Percentiles rank a stretch among this genome's conserved stretches.
Conservation (phyloP, 2,329 filamentous ascomycete species). For the Aaosphaeria pasadenensis region DNA sequence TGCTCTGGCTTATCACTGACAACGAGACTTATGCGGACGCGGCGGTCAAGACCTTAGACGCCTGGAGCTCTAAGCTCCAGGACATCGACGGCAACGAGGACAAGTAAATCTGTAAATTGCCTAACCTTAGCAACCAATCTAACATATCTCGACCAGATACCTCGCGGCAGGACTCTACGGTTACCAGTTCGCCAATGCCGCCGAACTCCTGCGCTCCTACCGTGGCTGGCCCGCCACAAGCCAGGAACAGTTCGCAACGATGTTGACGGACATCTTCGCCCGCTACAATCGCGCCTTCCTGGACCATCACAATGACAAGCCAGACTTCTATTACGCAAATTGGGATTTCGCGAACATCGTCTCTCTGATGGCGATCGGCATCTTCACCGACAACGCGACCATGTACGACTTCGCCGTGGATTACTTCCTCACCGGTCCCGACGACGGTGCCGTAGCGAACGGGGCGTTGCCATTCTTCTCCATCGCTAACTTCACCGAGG, state of each 20-base stretch:
- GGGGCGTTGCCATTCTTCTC: constrained; percentile 5
- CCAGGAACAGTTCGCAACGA: constrained; percentile 10
- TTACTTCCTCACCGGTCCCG: constrained; percentile 41
- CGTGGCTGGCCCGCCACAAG: constrained; percentile 21
- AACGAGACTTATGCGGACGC: background rate
- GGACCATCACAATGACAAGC: constrained; percentile 32
- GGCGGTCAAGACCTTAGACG: background rate
- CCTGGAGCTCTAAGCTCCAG: background rate
- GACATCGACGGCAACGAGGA: background rate
- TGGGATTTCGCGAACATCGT: constrained; percentile 48
- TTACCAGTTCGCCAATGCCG: constrained; percentile 48
- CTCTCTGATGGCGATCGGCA: constrained; percentile 41
- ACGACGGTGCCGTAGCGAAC: constrained; percentile 13
- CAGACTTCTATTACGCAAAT: constrained; percentile 42
- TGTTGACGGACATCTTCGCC: constrained; percentile 40
- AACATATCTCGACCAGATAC: too few relatives aligned
- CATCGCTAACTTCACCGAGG: constrained; percentile 29
- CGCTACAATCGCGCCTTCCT: constrained; percentile 41
- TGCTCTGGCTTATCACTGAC: background rate
- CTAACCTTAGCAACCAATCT: too few relatives aligned
- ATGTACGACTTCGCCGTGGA: constrained; percentile 39
- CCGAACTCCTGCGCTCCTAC: constrained; percentile 41
- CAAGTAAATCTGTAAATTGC: background rate
- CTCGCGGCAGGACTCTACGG: constrained; percentile 43
- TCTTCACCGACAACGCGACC: constrained; percentile 43